Evolutionary conservation across 768 basidiomycete species (phyloP), one percentile per base, ranked within the genome.

Genomic region (Hortiboletus flavorubellus): DNA sequence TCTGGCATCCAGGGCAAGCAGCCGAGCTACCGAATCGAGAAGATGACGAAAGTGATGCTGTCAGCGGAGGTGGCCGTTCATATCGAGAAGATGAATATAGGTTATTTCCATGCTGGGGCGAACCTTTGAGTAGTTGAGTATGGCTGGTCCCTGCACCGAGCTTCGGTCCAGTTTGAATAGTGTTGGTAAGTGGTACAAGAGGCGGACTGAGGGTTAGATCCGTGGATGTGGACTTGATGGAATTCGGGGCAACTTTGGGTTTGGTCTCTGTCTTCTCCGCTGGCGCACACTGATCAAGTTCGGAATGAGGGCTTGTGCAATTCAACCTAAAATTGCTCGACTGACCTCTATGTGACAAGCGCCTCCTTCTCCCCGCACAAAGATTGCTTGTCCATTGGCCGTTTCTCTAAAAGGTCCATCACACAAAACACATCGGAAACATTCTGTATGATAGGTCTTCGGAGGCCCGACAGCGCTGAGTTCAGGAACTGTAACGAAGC

Each of bases 381-480:
- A 93, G n/a, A 83, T 74, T 9, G 88, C 83, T 58, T 85, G 81
- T 1, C 87, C 87, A 21, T 76, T 79, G 46, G 73, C 72, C 35
- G 73, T 74, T 64, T 87, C 87, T 57, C 79, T 80, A 61, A 93
- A 90, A 9, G 76, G 64, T 16, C 80, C 78, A 42, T 81, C 74
- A 61, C 91, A 93, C 21, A 86, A 73, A 21, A 68, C 74, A 63
- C 91, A 93, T 49, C 78, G 82, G 70, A 93, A 92, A 66, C 91
- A 93, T 41, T 83, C 79, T 4, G 80, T 76, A 60, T 93, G 91
- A 62, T 88, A 93, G 21, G 78, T 77, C 66, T 79, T 78, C n/a
- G 83, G 78, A 23, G 73, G 71, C 16, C 74, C 75, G 53, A 61
- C 65, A 2, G 69, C 61, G 35, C 66, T 69, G 48, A 72, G 68